These are phyloP conservation scores for Amanita thiersii DNA, from an alignment of 768 basidiomycete genomes.

Conservation along the genomic window DNA sequence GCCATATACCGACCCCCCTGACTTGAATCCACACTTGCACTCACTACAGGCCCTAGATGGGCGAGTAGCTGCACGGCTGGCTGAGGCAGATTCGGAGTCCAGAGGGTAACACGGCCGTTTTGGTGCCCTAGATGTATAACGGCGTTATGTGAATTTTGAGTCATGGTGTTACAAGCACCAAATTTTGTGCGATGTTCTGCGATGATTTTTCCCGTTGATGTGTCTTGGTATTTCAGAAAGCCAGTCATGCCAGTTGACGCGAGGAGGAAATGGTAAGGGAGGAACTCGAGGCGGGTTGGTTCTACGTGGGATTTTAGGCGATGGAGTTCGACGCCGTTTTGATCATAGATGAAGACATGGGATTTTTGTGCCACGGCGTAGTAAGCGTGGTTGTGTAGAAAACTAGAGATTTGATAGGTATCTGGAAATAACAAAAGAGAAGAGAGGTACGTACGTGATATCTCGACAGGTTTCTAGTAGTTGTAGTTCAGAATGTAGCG, in stretches of 20 bases:
- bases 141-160: constrained; percentile 89
- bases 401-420: constrained; percentile 34
- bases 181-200: constrained; percentile 86
- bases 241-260: constrained; percentile 69
- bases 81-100: constrained; percentile 92
- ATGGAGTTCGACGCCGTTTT: constrained; percentile 89
- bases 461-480: constrained; percentile 87
- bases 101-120: constrained; percentile 92
- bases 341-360: constrained; percentile 94
- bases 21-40: constrained; percentile 78
- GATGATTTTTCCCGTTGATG: constrained; percentile 83
- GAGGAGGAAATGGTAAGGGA: constrained; percentile 94
- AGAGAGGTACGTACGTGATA: constrained; percentile 60
- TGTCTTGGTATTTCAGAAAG: constrained; percentile 94
- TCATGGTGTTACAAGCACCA: constrained; percentile 77
- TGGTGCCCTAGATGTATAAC: constrained; percentile 93
- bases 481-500: constrained; percentile 81
- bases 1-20: constrained; percentile 87
- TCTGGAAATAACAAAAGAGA: neutral
- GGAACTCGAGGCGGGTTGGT: constrained; percentile 81
- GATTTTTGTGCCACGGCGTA: constrained; percentile 95
- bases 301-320: constrained; percentile 79
- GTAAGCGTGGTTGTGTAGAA: constrained; percentile 87
- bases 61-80: constrained; percentile 90
- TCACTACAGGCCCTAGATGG: constrained; percentile 80